A percentile compares a stretch with the other conserved stretches of the same genome.
These are phyloP conservation scores for Candida pini DNA, from an alignment of 805 yeast genomes.

Conservation along the genomic window DNA sequence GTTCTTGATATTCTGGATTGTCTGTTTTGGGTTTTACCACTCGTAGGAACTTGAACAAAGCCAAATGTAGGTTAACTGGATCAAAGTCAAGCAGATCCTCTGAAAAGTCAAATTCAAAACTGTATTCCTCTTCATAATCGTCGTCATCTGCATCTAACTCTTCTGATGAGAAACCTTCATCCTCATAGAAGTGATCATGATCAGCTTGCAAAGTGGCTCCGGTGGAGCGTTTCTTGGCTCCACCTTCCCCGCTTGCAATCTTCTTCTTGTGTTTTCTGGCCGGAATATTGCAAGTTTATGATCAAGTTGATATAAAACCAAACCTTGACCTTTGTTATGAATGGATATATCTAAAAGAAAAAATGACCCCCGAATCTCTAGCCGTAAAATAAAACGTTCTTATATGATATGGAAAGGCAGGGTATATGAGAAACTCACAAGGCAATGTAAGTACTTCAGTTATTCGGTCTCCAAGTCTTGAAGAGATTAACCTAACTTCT, in stretches of 20 bases:
- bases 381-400: background rate
- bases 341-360: no score
- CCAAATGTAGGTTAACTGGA: constrained; percentile 26
- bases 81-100: constrained; percentile 18
- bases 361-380: background rate
- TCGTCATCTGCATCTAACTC: constrained; percentile 12
- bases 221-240: background rate
- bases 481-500: no score
- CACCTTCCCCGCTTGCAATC: constrained; percentile 5
- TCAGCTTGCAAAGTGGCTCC: background rate
- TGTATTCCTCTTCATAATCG: constrained; percentile 22
- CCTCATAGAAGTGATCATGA: constrained; percentile 1
- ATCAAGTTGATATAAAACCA: background rate
- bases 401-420: no score
- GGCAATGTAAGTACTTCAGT: no score
- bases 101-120: constrained; percentile 23
- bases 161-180: constrained; percentile 4
- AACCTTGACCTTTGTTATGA: no score
- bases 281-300: constrained; percentile 8
- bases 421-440: background rate
- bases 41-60: constrained; percentile 23
- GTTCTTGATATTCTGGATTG: constrained; percentile 2
- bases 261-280: constrained; percentile 6
- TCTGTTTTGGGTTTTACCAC: constrained; percentile 12
- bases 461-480: no score